Conservation (phyloP, 2,329 filamentous ascomycete genomes). For the Trichothecium sympodiale region DNA sequence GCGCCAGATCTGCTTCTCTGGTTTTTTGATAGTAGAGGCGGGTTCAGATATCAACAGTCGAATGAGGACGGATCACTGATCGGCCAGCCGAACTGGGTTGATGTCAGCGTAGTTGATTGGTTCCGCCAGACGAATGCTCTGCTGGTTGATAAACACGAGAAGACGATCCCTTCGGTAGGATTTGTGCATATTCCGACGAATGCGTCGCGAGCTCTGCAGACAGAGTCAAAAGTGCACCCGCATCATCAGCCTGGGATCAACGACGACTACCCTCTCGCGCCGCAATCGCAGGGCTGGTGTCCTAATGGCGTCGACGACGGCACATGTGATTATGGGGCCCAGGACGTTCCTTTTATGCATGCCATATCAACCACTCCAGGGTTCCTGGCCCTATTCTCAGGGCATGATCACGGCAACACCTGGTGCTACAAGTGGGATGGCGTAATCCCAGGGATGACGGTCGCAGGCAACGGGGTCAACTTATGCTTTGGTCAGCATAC, state of each 20-base stretch:
- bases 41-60: constrained; percentile 33
- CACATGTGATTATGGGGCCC: constrained; percentile 30
- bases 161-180: constrained; percentile 30
- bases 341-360: constrained; percentile 53
- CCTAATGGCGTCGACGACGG: constrained; percentile 23
- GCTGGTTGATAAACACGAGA: constrained; percentile 15
- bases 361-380: constrained; percentile 43
- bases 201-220: constrained; percentile 28
- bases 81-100: constrained; percentile 33
- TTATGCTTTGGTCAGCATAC: constrained; percentile 54
- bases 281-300: constrained; percentile 33
- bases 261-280: constrained; percentile 27
- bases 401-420: constrained; percentile 54
- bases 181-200: constrained; percentile 39
- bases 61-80: constrained; percentile 16
- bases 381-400: constrained; percentile 48
- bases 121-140: constrained; percentile 22
- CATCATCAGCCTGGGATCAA: constrained; percentile 32
- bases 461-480: constrained; percentile 31
- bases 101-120: constrained; percentile 31
- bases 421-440: constrained; percentile 44
- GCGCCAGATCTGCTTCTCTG: constrained; percentile 43
- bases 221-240: constrained; percentile 19
- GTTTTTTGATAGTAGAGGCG: constrained; percentile 62
- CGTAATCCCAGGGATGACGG: constrained; percentile 18